Conservation (phyloP, 306 rosid genomes). For the Acacia crassicarpa region DNA sequence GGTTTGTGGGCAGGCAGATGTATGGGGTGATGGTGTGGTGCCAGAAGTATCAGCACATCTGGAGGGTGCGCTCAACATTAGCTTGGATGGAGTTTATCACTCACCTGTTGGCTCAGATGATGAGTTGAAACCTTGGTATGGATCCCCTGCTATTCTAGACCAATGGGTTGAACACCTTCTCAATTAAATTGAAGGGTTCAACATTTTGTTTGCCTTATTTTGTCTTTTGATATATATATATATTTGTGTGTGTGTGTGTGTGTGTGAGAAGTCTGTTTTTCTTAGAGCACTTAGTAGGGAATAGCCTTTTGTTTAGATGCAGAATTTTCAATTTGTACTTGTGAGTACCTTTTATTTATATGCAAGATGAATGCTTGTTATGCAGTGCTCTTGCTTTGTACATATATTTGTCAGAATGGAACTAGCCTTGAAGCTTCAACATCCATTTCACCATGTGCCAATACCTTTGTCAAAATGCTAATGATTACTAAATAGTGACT, state of each 20-base stretch:
- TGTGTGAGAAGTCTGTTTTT: no score
- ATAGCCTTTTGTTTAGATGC: no score
- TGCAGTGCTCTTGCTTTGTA: no score
- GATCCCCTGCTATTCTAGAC: constrained; percentile 66
- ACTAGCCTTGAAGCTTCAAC: no score
- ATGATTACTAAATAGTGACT: no score
- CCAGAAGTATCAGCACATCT: constrained; percentile 86
- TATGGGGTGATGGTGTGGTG: constrained; percentile 97
- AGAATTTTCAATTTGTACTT: no score
- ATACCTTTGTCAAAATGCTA: no score
- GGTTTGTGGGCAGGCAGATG: constrained; percentile 89
- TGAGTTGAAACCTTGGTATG: constrained; percentile 79
- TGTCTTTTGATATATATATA: no score
- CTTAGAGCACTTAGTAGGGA: no score
- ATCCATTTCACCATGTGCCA: no score
- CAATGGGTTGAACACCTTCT: constrained; percentile 79
- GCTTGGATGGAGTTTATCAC: constrained; percentile 83
- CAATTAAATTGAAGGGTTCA: constrained; percentile 19
- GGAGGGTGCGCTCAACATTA: constrained; percentile 81
- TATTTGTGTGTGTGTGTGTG: no score
- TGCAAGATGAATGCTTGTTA: background rate
- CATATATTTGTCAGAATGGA: no score
- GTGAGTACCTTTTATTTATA: background rate
- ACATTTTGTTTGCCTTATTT: background rate
- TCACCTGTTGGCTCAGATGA: constrained; percentile 96